phyloP scores from a whole-genome alignment of 495 filamentous ascomycete genomes.

The Aspergillus hancockii region DNA sequence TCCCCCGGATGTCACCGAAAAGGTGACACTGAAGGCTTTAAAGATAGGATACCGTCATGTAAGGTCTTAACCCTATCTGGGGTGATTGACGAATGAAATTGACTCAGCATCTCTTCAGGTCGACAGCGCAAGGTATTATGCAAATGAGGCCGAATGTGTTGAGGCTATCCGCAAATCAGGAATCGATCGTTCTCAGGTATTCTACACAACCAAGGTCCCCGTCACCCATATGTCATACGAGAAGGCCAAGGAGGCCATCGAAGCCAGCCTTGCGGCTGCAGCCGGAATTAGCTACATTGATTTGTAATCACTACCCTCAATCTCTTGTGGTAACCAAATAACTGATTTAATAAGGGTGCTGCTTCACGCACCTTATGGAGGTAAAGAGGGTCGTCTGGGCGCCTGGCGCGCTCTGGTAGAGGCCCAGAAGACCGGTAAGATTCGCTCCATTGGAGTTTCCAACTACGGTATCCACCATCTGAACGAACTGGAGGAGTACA shows the following conservation, averaged over 20 bases:
- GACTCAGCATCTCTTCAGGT: constrained; percentile 25
- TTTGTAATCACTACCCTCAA: constrained; percentile 31
- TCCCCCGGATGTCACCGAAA: constrained; percentile 56
- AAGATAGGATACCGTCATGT: constrained; percentile 73
- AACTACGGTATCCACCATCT: constrained; percentile 59
- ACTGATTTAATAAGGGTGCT: constrained; percentile 38
- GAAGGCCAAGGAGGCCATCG: constrained; percentile 49
- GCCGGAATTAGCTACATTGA: constrained; percentile 57
- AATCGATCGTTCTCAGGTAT: constrained; percentile 49
- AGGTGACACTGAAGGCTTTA: constrained; percentile 62
- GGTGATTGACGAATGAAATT: not conserved
- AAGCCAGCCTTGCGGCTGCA: constrained; percentile 43
- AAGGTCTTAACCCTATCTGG: constrained; percentile 16
- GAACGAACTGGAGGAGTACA: constrained; percentile 69
- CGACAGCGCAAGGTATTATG: constrained; percentile 56
- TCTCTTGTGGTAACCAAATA: not conserved
- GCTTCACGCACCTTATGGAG: constrained; percentile 58
- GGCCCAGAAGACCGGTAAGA: constrained; percentile 52
- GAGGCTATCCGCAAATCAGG: constrained; percentile 47
- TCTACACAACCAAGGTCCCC: constrained; percentile 60
- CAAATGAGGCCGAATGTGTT: constrained; percentile 53
- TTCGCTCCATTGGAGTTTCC: constrained; percentile 56
- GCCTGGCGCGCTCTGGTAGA: constrained; percentile 57
- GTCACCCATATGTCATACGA: constrained; percentile 49
- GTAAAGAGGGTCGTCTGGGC: constrained; percentile 49